These are phyloP conservation scores for Crithidia acanthocephali DNA, from an alignment of 208 protist genomes.

Conservation along the genomic window DNA sequence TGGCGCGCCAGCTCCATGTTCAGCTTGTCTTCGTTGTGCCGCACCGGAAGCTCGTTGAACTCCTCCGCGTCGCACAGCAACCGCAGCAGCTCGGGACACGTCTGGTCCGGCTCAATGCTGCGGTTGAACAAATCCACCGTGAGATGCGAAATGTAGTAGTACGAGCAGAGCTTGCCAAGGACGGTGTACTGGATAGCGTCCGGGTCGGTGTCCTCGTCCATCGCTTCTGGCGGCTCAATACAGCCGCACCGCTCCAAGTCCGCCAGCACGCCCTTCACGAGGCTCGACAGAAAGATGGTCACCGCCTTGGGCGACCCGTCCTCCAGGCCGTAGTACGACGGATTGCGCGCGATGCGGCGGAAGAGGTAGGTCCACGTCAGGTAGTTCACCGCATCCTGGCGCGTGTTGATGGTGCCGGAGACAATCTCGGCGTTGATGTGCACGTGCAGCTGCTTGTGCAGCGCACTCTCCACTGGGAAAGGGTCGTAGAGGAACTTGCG, in stretches of 20 bases:
- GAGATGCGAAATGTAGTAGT: constrained; percentile 98
- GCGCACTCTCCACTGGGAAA: constrained; percentile 99
- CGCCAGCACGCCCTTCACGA: constrained; percentile 81
- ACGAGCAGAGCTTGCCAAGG: constrained; percentile 97
- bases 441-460: constrained; percentile 96
- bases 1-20: constrained; percentile 89
- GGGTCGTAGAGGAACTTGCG: constrained; percentile 99
- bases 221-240: constrained; percentile 62
- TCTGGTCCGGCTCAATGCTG: constrained; percentile 60
- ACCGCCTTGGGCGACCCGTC: constrained; percentile 87
- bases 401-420: constrained; percentile 93
- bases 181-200: constrained; percentile 86
- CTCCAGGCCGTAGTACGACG: constrained; percentile 98
- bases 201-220: constrained; percentile 59
- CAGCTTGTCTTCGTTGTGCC: constrained; percentile 99
- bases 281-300: constrained; percentile 83
- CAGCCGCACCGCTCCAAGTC: constrained; percentile 89
- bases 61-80: constrained; percentile 95
- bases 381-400: constrained; percentile 98
- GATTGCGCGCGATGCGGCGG: constrained; percentile 97
- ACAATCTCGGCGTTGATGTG: constrained; percentile 99
- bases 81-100: constrained; percentile 77
- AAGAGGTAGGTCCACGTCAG: constrained; percentile 99
- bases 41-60: constrained; percentile 96
- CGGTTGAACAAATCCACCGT: constrained; percentile 94